phyloP scores from a whole-genome alignment of 2,329 filamentous ascomycete species.

The Scytalidium lignicola region DNA sequence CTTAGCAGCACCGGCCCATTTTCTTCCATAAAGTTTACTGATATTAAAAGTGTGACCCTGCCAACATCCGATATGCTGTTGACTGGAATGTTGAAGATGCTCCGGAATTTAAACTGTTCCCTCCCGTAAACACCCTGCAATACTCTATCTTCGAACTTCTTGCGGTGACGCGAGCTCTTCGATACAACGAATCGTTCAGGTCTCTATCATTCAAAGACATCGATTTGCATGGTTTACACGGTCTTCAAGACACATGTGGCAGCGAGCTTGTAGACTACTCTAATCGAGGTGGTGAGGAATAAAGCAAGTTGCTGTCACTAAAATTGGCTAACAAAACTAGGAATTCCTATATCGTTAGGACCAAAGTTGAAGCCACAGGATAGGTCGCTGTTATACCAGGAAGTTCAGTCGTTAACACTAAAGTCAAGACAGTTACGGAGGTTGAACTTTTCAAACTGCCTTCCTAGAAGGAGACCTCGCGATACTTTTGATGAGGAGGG shows the following conservation, averaged over 20 bases:
- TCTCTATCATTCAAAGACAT: conserved; percentile 64
- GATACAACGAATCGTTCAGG: conserved; percentile 65
- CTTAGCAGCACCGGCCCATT: background rate
- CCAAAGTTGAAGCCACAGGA: conserved; percentile 27
- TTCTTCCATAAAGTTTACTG: conserved; percentile 1
- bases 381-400: conserved; percentile 57
- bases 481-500: conserved; percentile 38
- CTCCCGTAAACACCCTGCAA: conserved; percentile 45
- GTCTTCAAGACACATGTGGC: conserved; percentile 53
- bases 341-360: conserved; percentile 21
- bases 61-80: conserved; percentile 60
- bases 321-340: conserved; percentile 35
- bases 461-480: conserved; percentile 46
- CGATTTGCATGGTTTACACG: conserved; percentile 59
- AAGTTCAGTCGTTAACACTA: conserved; percentile 61
- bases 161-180: conserved; percentile 62
- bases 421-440: conserved; percentile 59
- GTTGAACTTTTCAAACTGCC: conserved; percentile 60
- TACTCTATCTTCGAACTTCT: conserved; percentile 61
- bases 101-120: conserved; percentile 60
- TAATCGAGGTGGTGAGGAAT: conserved; percentile 51
- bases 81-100: conserved; percentile 59
- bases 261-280: conserved; percentile 56
- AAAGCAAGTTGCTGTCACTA: conserved; percentile 42
- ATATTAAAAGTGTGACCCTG: conserved; percentile 41